phyloP scores from a whole-genome alignment of 2,329 filamentous ascomycete species.

The Aspergillus neoniger region DNA sequence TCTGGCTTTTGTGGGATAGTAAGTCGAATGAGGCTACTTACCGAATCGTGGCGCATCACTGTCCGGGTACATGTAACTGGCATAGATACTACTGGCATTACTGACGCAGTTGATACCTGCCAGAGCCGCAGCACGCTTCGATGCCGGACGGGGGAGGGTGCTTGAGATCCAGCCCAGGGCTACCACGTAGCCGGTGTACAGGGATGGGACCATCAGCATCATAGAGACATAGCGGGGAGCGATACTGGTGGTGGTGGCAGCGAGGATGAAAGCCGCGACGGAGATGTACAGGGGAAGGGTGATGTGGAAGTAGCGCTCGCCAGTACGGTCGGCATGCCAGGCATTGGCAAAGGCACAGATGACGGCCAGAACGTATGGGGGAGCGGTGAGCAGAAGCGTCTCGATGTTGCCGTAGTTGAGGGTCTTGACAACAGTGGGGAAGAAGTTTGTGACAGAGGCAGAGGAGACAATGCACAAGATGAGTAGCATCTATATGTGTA shows the following conservation, averaged over 20 bases:
- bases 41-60: constrained; percentile 42
- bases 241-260: constrained; percentile 61
- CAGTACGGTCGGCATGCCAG: constrained; percentile 70
- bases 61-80: constrained; percentile 67
- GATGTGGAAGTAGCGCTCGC: constrained; percentile 71
- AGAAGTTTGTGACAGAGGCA: constrained; percentile 67
- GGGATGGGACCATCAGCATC: constrained; percentile 68
- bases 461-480: constrained; percentile 61
- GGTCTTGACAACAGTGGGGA: constrained; percentile 69
- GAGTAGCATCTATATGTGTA: constrained; percentile 49
- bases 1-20: neutral
- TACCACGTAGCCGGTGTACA: constrained; percentile 69
- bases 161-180: constrained; percentile 74
- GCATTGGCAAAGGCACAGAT: constrained; percentile 66
- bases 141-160: constrained; percentile 71
- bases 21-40: constrained; percentile 27
- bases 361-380: constrained; percentile 63
- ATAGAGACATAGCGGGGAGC: constrained; percentile 69
- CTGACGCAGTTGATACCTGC: constrained; percentile 75
- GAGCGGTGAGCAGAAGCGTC: constrained; percentile 65
- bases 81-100: constrained; percentile 71
- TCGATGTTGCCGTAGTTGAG: constrained; percentile 63
- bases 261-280: constrained; percentile 67
- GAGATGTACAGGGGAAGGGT: constrained; percentile 62
- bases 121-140: constrained; percentile 71